Evolutionary conservation across 176 grass and related monocot genomes (phyloP).

Genomic region (Ampelocalamus luodianensis): DNA sequence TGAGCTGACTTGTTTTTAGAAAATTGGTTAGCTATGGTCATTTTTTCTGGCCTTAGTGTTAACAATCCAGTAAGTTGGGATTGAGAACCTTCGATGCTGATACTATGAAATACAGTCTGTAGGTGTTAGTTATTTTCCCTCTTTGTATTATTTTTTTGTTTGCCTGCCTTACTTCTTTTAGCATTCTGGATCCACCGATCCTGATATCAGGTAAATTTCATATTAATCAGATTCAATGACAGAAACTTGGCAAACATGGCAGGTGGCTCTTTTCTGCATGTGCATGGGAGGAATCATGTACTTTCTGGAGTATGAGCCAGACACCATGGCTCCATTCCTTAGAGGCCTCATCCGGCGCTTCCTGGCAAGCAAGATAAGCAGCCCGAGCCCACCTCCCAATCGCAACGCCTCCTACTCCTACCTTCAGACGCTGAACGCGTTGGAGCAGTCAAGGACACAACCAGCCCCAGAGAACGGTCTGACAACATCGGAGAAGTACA

Average conservation of each 20-base stretch:
- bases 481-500: slow-evolving; percentile 63
- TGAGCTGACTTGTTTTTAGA: neutral
- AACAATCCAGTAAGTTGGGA: neutral
- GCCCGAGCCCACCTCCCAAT: slow-evolving; percentile 61
- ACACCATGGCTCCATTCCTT: slow-evolving; percentile 98
- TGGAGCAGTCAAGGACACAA: slow-evolving; percentile 52
- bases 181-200: neutral
- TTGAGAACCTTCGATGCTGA: neutral
- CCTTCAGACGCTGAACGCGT: slow-evolving; percentile 58
- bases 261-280: slow-evolving; percentile 93
- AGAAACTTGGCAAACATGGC: slow-evolving; percentile 39
- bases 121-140: neutral
- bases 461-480: slow-evolving; percentile 39
- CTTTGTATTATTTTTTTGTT: neutral
- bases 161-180: neutral
- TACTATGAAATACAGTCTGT: neutral
- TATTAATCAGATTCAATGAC: neutral
- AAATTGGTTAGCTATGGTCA: neutral
- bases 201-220: neutral
- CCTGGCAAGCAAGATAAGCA: slow-evolving; percentile 93
- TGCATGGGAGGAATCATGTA: slow-evolving; percentile 99
- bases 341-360: slow-evolving; percentile 88
- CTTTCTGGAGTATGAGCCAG: slow-evolving; percentile 91
- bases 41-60: neutral
- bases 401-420: slow-evolving; percentile 65